Conservation (phyloP, 1,284 basidiomycete species). For the Polyporus tsugae region DNA sequence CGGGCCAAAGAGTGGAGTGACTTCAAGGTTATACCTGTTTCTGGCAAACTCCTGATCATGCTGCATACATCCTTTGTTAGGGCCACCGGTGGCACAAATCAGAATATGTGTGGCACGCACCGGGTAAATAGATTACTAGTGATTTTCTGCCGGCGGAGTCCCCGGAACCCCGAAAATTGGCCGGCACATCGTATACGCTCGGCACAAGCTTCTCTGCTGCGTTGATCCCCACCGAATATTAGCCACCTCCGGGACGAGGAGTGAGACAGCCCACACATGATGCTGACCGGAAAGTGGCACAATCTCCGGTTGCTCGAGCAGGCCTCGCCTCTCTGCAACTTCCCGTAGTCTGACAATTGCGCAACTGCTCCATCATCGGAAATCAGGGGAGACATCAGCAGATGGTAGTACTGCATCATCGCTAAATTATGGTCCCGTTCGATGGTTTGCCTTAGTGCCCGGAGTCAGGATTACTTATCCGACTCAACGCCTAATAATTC, state of each 20-base stretch:
- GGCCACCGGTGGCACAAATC: conserved; percentile 16
- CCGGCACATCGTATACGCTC: background rate
- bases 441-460: background rate
- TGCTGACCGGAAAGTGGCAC: conserved; percentile 15
- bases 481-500: background rate
- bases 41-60: background rate
- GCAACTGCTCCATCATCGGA: conserved; percentile 23
- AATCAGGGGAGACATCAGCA: conserved; percentile 9
- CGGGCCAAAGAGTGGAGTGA: background rate
- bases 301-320: conserved; percentile 24
- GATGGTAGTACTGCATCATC: background rate
- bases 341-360: conserved; percentile 19
- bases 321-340: conserved; percentile 25
- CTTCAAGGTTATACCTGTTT: background rate
- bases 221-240: background rate
- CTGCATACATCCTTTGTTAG: background rate
- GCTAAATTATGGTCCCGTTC: background rate
- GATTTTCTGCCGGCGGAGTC: background rate
- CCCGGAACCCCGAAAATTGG: background rate
- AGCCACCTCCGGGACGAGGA: background rate
- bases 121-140: background rate
- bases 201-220: background rate
- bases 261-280: background rate
- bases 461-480: background rate
- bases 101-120: conserved; percentile 21